Base-by-base conservation (phyloP, 345 rosid genomes). In the Gynandropsis gynandra region DNA sequence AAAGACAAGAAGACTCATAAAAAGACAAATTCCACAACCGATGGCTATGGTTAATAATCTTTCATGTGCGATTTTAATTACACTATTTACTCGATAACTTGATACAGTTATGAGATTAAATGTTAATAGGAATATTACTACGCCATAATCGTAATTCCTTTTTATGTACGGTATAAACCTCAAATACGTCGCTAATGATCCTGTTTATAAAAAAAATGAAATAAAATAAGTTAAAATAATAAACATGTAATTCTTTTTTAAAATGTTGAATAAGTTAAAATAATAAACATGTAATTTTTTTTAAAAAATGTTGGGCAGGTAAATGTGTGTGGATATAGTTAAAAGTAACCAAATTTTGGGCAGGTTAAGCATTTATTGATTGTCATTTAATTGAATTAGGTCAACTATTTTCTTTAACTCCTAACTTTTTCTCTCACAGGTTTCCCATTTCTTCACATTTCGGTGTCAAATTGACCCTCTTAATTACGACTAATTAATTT, bases 81-180 rank as follows among this genome's bases (percentile, higher is more conserved):
- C 85, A 20, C 79, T 73, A 16, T 43, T 69, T 0, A 77, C 66
- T 0, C 85, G 74, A 62, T 74, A 87, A 61, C 96, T 84, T 10
- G 96, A 84, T 11, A 84, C 85, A 0, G 95, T 83, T 50, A 90
- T 84, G 67, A 90, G 42, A 68, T 83, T 83, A 40, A 83, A 90
- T 8, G 96, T 87, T 64, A 90, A 50, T 17, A 90, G 80, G 73
- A 90, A 90, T 41, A 90, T 78, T 43, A 90, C 75, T 12, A 90
- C 80, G 0, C 96, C 96, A 29, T 90, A 83, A 54, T 90, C 95
- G 17, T 82, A 83, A 27, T 81, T 80, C 75, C 72, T 86, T 76
- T 89, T 81, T 61, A 89, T 76, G 49, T 71, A 70, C 0, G 90
- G 94, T n/a, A 89, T 56, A 72, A 89, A 89, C 59, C 97, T 76